Evolutionary conservation across 768 basidiomycete genomes (phyloP).

Genomic region (Hortiboletus campestris): DNA sequence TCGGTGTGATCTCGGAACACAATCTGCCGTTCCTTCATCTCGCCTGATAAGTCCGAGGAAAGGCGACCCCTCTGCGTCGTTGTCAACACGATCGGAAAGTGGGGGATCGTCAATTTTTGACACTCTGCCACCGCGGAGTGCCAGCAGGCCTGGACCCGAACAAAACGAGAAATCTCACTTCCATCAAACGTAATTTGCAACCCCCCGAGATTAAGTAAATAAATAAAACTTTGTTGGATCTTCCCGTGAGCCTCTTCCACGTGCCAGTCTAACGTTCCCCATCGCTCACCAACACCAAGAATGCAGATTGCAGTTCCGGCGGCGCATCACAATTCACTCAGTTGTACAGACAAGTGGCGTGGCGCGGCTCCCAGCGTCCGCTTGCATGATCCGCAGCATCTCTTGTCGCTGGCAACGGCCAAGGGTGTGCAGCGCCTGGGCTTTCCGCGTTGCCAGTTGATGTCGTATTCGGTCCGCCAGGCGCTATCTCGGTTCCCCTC

Average conservation of each 20-base stretch:
- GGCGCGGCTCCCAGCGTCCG: slow-evolving; percentile 50
- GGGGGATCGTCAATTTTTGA: slow-evolving; percentile 18
- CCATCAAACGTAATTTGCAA: slow-evolving; percentile 17
- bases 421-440: not conserved
- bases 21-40: slow-evolving; percentile 16
- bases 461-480: not conserved
- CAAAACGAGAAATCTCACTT: slow-evolving; percentile 5
- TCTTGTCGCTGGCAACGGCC: no score
- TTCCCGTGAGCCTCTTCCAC: not conserved
- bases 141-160: not conserved
- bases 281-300: not conserved
- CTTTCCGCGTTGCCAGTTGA: not conserved
- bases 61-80: not conserved
- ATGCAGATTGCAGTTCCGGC: not conserved
- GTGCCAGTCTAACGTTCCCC: not conserved
- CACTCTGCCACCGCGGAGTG: slow-evolving; percentile 29
- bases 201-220: not conserved
- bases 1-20: slow-evolving; percentile 16
- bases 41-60: not conserved
- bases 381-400: slow-evolving; percentile 19
- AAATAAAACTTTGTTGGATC: not conserved
- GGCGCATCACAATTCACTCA: not conserved
- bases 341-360: slow-evolving; percentile 42
- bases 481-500: slow-evolving; percentile 8
- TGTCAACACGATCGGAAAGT: not conserved